Percentiles rank a stretch among this genome's conserved stretches.
Evolutionary conservation across 495 filamentous ascomycete species (phyloP).

Genomic region (Daldinia caldariorum): DNA sequence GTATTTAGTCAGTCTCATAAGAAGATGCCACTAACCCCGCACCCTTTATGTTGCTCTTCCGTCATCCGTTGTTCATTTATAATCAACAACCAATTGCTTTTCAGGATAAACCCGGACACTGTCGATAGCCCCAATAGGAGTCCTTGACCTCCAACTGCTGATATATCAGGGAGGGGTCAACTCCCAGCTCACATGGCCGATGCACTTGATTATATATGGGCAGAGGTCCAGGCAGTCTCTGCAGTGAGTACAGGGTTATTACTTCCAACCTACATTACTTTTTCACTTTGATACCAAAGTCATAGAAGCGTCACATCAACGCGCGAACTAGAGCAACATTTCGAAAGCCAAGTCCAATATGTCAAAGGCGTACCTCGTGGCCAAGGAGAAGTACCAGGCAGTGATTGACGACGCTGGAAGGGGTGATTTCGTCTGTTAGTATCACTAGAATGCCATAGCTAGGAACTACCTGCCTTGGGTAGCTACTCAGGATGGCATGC

Average conservation of each 20-base stretch:
- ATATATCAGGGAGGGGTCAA: slow-evolving; percentile 44
- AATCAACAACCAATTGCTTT: slow-evolving; percentile 29
- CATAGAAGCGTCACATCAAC: slow-evolving; percentile 3
- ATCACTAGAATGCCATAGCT: background rate
- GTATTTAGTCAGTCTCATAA: background rate
- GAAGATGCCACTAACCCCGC: background rate
- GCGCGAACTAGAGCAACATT: slow-evolving; percentile 3
- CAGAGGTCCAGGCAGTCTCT: background rate
- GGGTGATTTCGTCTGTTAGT: slow-evolving; percentile 46
- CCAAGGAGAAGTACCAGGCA: slow-evolving; percentile 49
- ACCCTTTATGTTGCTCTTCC: background rate
- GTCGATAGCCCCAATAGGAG: slow-evolving; percentile 32
- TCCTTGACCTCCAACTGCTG: slow-evolving; percentile 28
- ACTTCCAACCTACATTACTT: background rate
- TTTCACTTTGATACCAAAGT: slow-evolving; percentile 3
- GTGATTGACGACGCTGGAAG: slow-evolving; percentile 47
- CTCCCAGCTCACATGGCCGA: slow-evolving; percentile 22
- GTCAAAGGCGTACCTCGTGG: slow-evolving; percentile 41
- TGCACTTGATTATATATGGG: slow-evolving; percentile 22
- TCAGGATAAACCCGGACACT: slow-evolving; percentile 16
- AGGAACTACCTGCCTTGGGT: background rate
- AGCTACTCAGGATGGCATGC: background rate
- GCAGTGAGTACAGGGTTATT: background rate
- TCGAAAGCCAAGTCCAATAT: slow-evolving; percentile 22
- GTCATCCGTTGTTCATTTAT: slow-evolving; percentile 35